Evolutionary conservation across 805 yeast species (phyloP).

Genomic region (Ascoidea tarda): DNA sequence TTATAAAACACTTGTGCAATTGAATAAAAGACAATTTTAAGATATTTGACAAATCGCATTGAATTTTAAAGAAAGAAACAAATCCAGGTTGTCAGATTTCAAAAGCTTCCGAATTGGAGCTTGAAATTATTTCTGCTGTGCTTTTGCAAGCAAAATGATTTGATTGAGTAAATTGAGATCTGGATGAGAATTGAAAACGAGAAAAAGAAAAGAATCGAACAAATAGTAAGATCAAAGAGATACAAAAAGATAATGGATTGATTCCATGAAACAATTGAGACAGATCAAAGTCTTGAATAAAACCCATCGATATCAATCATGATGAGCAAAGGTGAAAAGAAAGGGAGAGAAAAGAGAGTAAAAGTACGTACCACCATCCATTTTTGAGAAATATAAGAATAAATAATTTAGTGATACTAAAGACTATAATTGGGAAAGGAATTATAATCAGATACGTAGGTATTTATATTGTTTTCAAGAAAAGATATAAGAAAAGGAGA

Average conservation of each 20-base stretch:
- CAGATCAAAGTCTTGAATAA: no score
- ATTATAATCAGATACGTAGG: no score
- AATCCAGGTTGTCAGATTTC: no score
- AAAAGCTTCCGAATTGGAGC: no score
- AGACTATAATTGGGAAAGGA: no score
- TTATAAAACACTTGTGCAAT: no score
- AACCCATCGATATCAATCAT: neutral
- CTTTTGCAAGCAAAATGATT: neutral
- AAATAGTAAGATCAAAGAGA: neutral
- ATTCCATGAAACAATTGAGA: no score
- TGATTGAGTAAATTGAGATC: neutral
- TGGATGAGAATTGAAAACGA: neutral
- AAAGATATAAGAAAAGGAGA: neutral
- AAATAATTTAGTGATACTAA: no score
- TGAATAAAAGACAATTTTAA: no score
- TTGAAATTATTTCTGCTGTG: no score
- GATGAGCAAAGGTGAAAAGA: neutral
- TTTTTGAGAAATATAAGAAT: neutral
- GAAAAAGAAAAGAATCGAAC: neutral
- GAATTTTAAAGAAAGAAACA: neutral
- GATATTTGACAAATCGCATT: slow-evolving; percentile 1
- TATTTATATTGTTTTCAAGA: neutral
- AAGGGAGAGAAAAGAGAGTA: neutral
- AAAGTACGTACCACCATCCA: neutral
- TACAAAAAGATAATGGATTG: neutral